phyloP scores from a whole-genome alignment of 108 stramenopile species.

The Skeletonema menzelii region DNA sequence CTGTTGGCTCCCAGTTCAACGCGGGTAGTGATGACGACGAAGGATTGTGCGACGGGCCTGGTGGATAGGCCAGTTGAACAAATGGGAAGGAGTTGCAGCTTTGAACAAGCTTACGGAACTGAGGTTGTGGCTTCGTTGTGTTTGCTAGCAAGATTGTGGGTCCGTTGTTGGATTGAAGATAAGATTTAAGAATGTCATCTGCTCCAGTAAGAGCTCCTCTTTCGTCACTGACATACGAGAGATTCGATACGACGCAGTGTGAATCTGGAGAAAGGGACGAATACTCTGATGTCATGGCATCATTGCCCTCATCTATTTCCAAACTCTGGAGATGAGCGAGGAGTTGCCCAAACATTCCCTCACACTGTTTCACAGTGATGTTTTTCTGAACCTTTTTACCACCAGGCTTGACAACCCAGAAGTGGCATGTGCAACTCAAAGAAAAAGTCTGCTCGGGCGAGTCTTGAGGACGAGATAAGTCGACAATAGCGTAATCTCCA shows the following conservation, averaged over 20 bases:
- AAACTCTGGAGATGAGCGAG: constrained; percentile 61
- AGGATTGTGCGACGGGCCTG: constrained; percentile 83
- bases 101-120: constrained; percentile 72
- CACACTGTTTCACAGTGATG: constrained; percentile 67
- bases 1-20: constrained; percentile 92
- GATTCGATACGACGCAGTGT: constrained; percentile 47
- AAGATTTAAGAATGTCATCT: constrained; percentile 69
- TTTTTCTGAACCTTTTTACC: constrained; percentile 53
- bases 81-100: constrained; percentile 85
- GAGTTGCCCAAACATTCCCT: constrained; percentile 65
- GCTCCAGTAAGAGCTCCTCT: constrained; percentile 64
- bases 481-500: constrained; percentile 21
- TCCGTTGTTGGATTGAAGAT: constrained; percentile 79
- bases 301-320: constrained; percentile 46
- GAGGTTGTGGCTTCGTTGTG: constrained; percentile 49
- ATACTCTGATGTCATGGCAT: constrained; percentile 63
- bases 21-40: constrained; percentile 78
- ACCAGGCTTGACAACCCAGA: constrained; percentile 87
- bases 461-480: constrained; percentile 51
- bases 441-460: constrained; percentile 42
- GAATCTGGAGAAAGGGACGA: constrained; percentile 57
- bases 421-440: constrained; percentile 57
- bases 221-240: constrained; percentile 66
- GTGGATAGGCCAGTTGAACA: constrained; percentile 79
- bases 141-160: constrained; percentile 86